Base-by-base conservation (phyloP, 768 basidiomycete genomes). In the Tricholoma hemisulphureum region DNA sequence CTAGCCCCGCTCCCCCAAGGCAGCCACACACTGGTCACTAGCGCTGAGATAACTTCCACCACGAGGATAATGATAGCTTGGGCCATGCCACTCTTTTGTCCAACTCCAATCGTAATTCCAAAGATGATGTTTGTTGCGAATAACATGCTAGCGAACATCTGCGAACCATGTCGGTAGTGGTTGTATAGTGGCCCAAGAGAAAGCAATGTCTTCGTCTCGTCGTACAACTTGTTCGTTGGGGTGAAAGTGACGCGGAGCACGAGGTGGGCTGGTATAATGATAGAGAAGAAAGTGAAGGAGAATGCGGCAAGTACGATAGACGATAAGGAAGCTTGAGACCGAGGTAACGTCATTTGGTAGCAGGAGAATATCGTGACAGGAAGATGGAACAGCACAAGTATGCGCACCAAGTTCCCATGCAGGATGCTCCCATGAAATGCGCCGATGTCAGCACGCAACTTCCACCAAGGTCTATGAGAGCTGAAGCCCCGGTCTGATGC, bases 1-100 rank as follows among this genome's bases (percentile, higher is more conserved):
- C 93, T 91, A 2, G 96, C 94, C 1, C 96, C 94, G 53, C 89
- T 89, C 28, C 93, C 93, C 96, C 96, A 99, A 16, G 95, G 95
- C 58, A 97, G 81, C 93, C 93, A 97, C 29, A 96, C 78, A 60
- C 91, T 95, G 29, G 95, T 97, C 24, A 91, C 84, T 57, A 98
- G 76, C 5, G 95, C 92, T 43, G 90, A 87, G 20, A 80, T 80
- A 14, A 99, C 89, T 70, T 99, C 97, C 18, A 93, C 83, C 28
- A 97, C 81, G 24, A 98, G 80, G 61, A 99, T 86, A 54, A 98
- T 80, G 62, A 96, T 86, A 3, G 94, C 89, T 69, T 98, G 97
- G 3, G 91, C 87, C 0, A 93, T 95, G 3, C 95, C 96, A 59
- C 89, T 91, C 58, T 80, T 79, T 75, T 98, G 96, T 10, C 90